These are phyloP conservation scores for Coemansia sp. DNA, from an alignment of 192 early-diverging fungal species.

Conservation along the genomic window DNA sequence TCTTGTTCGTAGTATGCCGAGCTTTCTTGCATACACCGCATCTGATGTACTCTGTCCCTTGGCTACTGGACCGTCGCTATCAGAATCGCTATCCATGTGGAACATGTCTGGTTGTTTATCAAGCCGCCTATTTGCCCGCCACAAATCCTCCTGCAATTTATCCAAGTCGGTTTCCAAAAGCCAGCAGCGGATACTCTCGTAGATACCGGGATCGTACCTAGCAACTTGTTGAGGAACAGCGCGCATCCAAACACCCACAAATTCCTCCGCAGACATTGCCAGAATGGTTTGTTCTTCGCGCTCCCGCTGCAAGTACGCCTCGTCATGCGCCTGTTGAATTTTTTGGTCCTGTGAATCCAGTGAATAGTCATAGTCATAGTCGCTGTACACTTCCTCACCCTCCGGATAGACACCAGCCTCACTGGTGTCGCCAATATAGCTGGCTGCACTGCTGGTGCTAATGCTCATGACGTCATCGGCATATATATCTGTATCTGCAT, in stretches of 20 bases:
- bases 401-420: slow-evolving; percentile 10
- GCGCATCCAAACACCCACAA: slow-evolving; percentile 37
- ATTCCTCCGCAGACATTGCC: slow-evolving; percentile 26
- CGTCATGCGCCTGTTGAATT: not conserved
- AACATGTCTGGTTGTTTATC: slow-evolving; percentile 47
- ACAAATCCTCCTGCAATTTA: slow-evolving; percentile 6
- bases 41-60: not conserved
- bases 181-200: slow-evolving; percentile 34
- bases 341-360: slow-evolving; percentile 8
- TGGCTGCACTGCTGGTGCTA: slow-evolving; percentile 2
- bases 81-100: slow-evolving; percentile 2
- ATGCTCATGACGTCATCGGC: slow-evolving; percentile 12
- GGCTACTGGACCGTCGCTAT: not conserved
- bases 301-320: slow-evolving; percentile 21
- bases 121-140: slow-evolving; percentile 28
- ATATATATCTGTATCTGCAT: not conserved
- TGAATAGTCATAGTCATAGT: slow-evolving; percentile 9
- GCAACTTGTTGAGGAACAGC: slow-evolving; percentile 26
- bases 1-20: slow-evolving; percentile 13
- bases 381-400: slow-evolving; percentile 23
- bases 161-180: slow-evolving; percentile 13
- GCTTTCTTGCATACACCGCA: not conserved
- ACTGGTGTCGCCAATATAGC: slow-evolving; percentile 6
- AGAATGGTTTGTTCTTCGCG: slow-evolving; percentile 36
- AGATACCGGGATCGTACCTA: slow-evolving; percentile 18